These are phyloP conservation scores for Lepraria neglecta DNA, from an alignment of 495 filamentous ascomycete genomes.

Conservation along the genomic window DNA sequence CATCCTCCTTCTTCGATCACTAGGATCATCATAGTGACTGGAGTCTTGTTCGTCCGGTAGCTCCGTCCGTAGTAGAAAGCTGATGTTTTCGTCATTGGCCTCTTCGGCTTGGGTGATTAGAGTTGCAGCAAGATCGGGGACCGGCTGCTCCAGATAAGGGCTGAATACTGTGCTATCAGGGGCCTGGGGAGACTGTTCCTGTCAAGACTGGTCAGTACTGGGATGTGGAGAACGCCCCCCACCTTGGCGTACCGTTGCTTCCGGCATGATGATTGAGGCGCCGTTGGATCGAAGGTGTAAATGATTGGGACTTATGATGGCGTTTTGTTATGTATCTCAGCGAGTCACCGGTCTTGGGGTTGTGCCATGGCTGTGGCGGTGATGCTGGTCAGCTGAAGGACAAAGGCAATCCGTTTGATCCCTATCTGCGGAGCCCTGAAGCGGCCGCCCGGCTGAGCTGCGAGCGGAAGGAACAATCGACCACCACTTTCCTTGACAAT, in stretches of 20 bases:
- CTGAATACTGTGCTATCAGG: slow-evolving; percentile 27
- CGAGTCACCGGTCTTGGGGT: not conserved
- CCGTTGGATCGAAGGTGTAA: slow-evolving; percentile 2
- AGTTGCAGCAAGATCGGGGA: slow-evolving; percentile 43
- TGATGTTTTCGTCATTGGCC: slow-evolving; percentile 54
- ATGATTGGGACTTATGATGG: not conserved
- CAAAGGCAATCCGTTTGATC: slow-evolving; percentile 8
- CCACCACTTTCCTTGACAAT: not conserved
- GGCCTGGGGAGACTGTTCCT: slow-evolving; percentile 37
- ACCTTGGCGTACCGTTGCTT: slow-evolving; percentile 14
- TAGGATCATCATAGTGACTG: not conserved
- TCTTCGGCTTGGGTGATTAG: slow-evolving; percentile 44
- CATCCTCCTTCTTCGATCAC: slow-evolving; percentile 12
- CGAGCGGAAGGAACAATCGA: not conserved
- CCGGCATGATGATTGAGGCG: slow-evolving; percentile 11
- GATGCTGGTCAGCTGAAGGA: slow-evolving; percentile 6
- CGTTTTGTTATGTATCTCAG: too few species aligned
- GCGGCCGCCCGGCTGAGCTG: slow-evolving; percentile 1
- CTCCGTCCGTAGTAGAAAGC: slow-evolving; percentile 50
- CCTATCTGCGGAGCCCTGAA: slow-evolving; percentile 1
- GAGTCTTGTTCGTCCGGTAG: slow-evolving; percentile 16
- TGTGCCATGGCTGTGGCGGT: not conserved
- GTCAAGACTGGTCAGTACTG: slow-evolving; percentile 18
- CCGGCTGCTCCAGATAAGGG: slow-evolving; percentile 33
- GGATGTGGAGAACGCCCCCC: not conserved